A percentile compares a stretch with the other conserved stretches of the same genome.
These are phyloP conservation scores for Alternaria novae-zelandiae DNA, from an alignment of 2,329 filamentous ascomycete species.

Conservation along the genomic window DNA sequence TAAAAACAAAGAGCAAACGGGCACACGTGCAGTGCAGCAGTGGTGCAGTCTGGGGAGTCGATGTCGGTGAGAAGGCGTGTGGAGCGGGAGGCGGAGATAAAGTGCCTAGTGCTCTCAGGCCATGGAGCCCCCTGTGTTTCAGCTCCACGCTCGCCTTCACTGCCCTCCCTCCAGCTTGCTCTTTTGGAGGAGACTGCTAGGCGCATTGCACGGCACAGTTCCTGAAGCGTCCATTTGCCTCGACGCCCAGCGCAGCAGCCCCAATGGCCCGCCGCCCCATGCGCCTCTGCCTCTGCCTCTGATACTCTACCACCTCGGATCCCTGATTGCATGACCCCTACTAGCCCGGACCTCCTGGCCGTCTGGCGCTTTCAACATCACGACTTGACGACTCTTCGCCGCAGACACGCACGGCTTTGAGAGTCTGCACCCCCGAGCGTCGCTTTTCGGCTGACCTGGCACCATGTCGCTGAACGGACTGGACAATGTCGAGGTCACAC, in stretches of 20 bases:
- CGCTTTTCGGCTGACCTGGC: constrained; percentile 11
- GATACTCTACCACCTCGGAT: constrained; percentile 13
- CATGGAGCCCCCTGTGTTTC: constrained; percentile 6
- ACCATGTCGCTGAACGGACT: constrained; percentile 95
- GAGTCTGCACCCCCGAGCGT: constrained; percentile 15
- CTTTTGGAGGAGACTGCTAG: constrained; percentile 6
- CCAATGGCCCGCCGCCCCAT: constrained; percentile 17
- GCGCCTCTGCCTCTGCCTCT: constrained; percentile 1
- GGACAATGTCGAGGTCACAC: constrained; percentile 78
- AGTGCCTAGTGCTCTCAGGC: not conserved
- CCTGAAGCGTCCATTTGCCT: constrained; percentile 5
- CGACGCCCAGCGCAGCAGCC: constrained; percentile 11
- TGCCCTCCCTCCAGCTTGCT: constrained; percentile 3
- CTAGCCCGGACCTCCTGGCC: constrained; percentile 13
- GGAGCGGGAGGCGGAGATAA: constrained; percentile 3
- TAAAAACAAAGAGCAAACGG: not conserved
- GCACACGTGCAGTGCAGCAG: not conserved
- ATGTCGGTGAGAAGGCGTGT: constrained; percentile 1
- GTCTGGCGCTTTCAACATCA: not conserved
- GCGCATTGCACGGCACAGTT: constrained; percentile 9
- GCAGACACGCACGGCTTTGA: constrained; percentile 15
- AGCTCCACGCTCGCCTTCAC: constrained; percentile 8
- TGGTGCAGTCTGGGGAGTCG: not conserved
- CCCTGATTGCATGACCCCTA: constrained; percentile 8
- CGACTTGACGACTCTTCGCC: constrained; percentile 10